phyloP scores from a whole-genome alignment of 371 early-diverging fungal species.

The Mucor lusitanicus region DNA sequence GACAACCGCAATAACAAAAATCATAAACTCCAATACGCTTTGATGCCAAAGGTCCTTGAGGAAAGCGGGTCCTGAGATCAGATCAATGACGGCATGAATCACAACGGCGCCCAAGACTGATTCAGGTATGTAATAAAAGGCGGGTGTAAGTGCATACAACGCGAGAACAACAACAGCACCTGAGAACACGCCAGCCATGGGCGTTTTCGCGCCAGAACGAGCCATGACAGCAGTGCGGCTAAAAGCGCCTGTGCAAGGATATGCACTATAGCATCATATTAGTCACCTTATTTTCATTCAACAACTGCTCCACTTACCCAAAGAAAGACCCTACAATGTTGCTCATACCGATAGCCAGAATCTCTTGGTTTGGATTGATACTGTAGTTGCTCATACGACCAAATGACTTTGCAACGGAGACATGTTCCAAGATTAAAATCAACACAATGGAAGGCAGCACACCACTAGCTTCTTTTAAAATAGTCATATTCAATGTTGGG shows the following conservation, averaged over 20 bases:
- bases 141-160: constrained; percentile 78
- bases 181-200: constrained; percentile 78
- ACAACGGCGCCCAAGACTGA: constrained; percentile 81
- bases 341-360: constrained; percentile 80
- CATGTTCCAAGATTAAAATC: constrained; percentile 80
- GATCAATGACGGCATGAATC: constrained; percentile 68
- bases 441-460: constrained; percentile 64
- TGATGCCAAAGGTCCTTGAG: constrained; percentile 34
- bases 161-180: constrained; percentile 75
- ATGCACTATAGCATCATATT: constrained; percentile 52
- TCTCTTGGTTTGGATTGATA: constrained; percentile 76
- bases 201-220: constrained; percentile 78
- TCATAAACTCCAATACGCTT: constrained; percentile 51
- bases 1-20: constrained; percentile 53
- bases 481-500: constrained; percentile 42
- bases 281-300: not conserved
- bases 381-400: constrained; percentile 60
- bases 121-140: constrained; percentile 86
- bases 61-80: constrained; percentile 41
- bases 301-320: constrained; percentile 40
- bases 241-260: constrained; percentile 88
- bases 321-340: constrained; percentile 83
- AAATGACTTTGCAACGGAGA: constrained; percentile 75
- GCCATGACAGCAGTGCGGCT: constrained; percentile 86
- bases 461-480: constrained; percentile 43